These are phyloP conservation scores for Triglochin maritima DNA, from an alignment of 106 monocot species.

Conservation along the genomic window DNA sequence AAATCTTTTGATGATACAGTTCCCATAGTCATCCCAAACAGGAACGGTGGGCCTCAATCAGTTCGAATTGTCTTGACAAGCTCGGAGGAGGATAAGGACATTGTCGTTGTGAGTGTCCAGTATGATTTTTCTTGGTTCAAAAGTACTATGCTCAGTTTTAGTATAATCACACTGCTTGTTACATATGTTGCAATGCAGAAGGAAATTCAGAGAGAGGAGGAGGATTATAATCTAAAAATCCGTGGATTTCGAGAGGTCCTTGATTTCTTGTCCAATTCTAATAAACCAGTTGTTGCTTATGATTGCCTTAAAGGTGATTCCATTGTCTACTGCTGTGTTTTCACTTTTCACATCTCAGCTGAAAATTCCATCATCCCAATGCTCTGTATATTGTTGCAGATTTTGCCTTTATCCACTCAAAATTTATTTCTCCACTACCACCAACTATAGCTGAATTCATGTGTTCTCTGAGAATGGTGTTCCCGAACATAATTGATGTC, in stretches of 20 bases:
- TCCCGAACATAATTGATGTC: slow-evolving; percentile 60
- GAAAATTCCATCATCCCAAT: background rate
- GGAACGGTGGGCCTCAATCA: slow-evolving; percentile 28
- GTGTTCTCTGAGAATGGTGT: slow-evolving; percentile 69
- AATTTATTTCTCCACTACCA: slow-evolving; percentile 70
- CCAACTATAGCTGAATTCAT: slow-evolving; percentile 59
- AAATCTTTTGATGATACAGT: slow-evolving; percentile 59
- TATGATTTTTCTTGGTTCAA: background rate
- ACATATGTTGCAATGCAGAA: slow-evolving; percentile 21
- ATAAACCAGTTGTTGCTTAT: slow-evolving; percentile 69
- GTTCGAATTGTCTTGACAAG: slow-evolving; percentile 60
- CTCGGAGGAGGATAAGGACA: slow-evolving; percentile 69
- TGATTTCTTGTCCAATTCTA: slow-evolving; percentile 63
- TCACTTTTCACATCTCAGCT: background rate
- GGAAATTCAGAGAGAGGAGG: slow-evolving; percentile 55
- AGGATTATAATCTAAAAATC: slow-evolving; percentile 55
- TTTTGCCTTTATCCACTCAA: slow-evolving; percentile 30
- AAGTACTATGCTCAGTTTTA: background rate
- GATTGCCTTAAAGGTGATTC: slow-evolving; percentile 66
- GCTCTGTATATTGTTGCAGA: slow-evolving; percentile 17
- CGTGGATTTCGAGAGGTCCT: slow-evolving; percentile 82
- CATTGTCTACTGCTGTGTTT: background rate
- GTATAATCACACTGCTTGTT: background rate
- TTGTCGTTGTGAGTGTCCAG: slow-evolving; percentile 42
- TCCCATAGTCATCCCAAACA: slow-evolving; percentile 46